Percentiles rank a stretch among this genome's conserved stretches.
Conservation (phyloP, 495 filamentous ascomycete species). For the Bacidia rubella region DNA sequence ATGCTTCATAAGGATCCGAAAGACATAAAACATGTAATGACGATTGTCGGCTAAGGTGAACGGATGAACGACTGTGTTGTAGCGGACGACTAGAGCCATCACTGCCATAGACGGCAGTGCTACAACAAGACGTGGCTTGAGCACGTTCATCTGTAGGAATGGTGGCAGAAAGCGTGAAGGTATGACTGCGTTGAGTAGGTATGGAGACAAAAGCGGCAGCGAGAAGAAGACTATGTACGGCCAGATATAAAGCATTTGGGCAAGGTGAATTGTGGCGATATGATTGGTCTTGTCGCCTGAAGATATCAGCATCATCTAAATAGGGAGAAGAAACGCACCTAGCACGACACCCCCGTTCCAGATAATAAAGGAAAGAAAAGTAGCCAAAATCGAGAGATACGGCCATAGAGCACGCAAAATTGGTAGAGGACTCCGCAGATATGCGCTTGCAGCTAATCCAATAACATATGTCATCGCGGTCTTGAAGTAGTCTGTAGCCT, state of each 20-base stretch:
- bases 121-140: slow-evolving; percentile 24
- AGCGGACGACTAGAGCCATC: slow-evolving; percentile 48
- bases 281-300: slow-evolving; percentile 88
- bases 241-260: slow-evolving; percentile 94
- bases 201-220: slow-evolving; percentile 54
- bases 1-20: slow-evolving; percentile 67
- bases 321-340: slow-evolving; percentile 32
- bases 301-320: slow-evolving; percentile 9
- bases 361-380: slow-evolving; percentile 61
- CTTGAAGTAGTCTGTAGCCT: slow-evolving; percentile 41
- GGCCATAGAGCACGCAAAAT: slow-evolving; percentile 44
- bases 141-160: slow-evolving; percentile 22
- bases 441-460: too few species aligned
- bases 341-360: slow-evolving; percentile 91
- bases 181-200: slow-evolving; percentile 30
- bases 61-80: slow-evolving; percentile 89
- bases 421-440: too few species aligned
- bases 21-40: slow-evolving; percentile 94
- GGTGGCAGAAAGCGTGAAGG: slow-evolving; percentile 27
- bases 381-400: slow-evolving; percentile 49
- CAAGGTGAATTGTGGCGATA: slow-evolving; percentile 69
- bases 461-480: slow-evolving; percentile 45
- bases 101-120: slow-evolving; percentile 27
- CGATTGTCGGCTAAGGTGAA: slow-evolving; percentile 94
- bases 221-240: slow-evolving; percentile 84